Percentiles rank a stretch among this genome's conserved stretches.
Conservation (phyloP, 2,329 filamentous ascomycete genomes). For the Microdochium paspali region DNA sequence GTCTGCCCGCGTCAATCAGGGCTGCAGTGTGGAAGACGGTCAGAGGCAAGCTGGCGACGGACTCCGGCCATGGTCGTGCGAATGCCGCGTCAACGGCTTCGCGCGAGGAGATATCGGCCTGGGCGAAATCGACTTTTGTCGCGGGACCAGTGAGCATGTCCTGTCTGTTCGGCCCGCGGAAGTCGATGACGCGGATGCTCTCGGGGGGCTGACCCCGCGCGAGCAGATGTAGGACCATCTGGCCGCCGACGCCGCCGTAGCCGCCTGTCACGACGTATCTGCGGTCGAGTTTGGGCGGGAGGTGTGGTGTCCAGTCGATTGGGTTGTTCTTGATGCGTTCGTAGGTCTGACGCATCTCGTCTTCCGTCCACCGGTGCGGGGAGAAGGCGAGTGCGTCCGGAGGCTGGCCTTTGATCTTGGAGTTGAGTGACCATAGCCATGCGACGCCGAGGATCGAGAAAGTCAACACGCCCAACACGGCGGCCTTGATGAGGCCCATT, state of each 20-base stretch:
- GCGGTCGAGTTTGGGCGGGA: conserved; percentile 30
- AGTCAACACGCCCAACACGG: neutral
- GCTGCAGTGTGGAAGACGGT: conserved; percentile 51
- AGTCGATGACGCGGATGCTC: conserved; percentile 44
- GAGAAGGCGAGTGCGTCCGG: neutral
- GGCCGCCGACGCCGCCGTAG: conserved; percentile 43
- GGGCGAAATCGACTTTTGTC: conserved; percentile 27
- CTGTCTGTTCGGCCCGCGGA: conserved; percentile 29
- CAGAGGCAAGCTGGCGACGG: conserved; percentile 31
- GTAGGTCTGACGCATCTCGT: conserved; percentile 23
- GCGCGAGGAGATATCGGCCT: conserved; percentile 39
- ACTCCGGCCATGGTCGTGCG: conserved; percentile 31
- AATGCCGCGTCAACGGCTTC: conserved; percentile 35
- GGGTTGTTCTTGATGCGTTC: conserved; percentile 23
- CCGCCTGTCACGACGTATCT: conserved; percentile 36
- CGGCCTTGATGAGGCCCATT: neutral
- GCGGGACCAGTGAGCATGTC: conserved; percentile 26
- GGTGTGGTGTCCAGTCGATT: conserved; percentile 24
- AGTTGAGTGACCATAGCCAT: neutral
- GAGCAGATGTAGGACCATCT: conserved; percentile 43
- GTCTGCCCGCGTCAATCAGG: conserved; percentile 39
- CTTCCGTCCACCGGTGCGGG: conserved; percentile 22
- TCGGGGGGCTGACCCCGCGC: conserved; percentile 38
- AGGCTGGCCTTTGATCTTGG: neutral
- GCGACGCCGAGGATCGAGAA: neutral